phyloP scores from a whole-genome alignment of 2,329 filamentous ascomycete species.

The Cladophialophora exuberans region DNA sequence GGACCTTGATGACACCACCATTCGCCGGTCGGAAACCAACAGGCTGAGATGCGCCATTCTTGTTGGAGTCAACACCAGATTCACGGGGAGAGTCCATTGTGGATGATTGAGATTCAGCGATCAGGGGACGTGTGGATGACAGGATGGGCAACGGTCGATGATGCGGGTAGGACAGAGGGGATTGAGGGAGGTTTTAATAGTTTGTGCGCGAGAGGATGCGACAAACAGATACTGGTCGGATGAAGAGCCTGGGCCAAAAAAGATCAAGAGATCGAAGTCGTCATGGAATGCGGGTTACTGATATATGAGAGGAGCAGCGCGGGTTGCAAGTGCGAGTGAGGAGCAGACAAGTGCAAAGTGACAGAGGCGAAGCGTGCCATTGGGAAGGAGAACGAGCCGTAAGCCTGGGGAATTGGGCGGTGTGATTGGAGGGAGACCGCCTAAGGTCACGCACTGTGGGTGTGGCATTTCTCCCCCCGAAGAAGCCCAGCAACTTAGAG shows the following conservation, averaged over 20 bases:
- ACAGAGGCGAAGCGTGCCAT: too few relatives aligned
- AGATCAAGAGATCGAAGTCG: constrained; percentile 2
- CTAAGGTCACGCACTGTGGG: neutral
- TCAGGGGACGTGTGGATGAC: constrained; percentile 25
- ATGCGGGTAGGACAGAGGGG: neutral
- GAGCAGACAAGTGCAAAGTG: too few relatives aligned
- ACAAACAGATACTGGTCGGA: neutral
- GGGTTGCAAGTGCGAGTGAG: neutral
- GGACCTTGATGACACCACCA: constrained; percentile 66
- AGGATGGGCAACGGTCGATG: constrained; percentile 11
- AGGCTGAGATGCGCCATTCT: constrained; percentile 36
- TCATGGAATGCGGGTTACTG: constrained; percentile 9
- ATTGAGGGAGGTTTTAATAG: neutral
- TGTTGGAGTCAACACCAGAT: constrained; percentile 37
- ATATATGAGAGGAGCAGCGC: constrained; percentile 1
- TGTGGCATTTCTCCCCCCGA: neutral
- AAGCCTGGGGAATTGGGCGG: neutral
- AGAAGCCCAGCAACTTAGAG: neutral
- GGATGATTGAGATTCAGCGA: constrained; percentile 12
- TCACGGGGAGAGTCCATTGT: constrained; percentile 32
- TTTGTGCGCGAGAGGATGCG: constrained; percentile 1
- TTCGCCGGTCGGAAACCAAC: constrained; percentile 54
- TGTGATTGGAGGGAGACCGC: constrained; percentile 6
- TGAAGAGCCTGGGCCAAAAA: neutral
- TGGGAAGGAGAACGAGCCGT: constrained; percentile 13